phyloP scores from a whole-genome alignment of 768 basidiomycete genomes.

The Psilocybe subaeruginosa region DNA sequence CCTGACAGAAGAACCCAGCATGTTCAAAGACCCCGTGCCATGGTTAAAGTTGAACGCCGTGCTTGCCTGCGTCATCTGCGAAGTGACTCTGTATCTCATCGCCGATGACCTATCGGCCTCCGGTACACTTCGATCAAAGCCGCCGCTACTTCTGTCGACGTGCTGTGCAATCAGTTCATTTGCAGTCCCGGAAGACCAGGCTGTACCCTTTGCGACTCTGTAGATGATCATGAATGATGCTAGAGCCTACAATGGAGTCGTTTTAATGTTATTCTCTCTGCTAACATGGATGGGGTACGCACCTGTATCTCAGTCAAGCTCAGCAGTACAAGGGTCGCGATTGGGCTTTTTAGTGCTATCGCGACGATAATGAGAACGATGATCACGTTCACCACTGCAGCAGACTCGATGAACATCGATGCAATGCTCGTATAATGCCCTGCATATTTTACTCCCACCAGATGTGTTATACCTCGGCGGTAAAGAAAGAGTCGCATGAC shows the following conservation, averaged over 20 bases:
- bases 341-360: slow-evolving; percentile 10
- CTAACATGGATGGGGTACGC: neutral
- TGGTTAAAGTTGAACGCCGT: slow-evolving; percentile 10
- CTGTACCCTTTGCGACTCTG: slow-evolving; percentile 15
- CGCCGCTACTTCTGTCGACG: neutral
- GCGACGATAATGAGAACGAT: slow-evolving; percentile 15
- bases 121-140: neutral
- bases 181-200: slow-evolving; percentile 16
- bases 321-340: slow-evolving; percentile 12
- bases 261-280: neutral
- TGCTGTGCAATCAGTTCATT: slow-evolving; percentile 13
- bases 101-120: neutral
- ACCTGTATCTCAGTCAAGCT: slow-evolving; percentile 19
- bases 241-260: slow-evolving; percentile 3
- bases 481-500: slow-evolving; percentile 18
- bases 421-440: slow-evolving; percentile 18
- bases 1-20: neutral
- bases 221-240: slow-evolving; percentile 19
- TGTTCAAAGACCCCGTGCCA: neutral
- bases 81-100: slow-evolving; percentile 5
- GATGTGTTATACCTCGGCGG: slow-evolving; percentile 8
- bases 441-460: slow-evolving; percentile 13
- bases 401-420: slow-evolving; percentile 24
- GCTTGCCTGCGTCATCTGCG: slow-evolving; percentile 10
- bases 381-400: slow-evolving; percentile 12